These are phyloP conservation scores for Chiua virens DNA, from an alignment of 768 basidiomycete species.

Conservation along the genomic window DNA sequence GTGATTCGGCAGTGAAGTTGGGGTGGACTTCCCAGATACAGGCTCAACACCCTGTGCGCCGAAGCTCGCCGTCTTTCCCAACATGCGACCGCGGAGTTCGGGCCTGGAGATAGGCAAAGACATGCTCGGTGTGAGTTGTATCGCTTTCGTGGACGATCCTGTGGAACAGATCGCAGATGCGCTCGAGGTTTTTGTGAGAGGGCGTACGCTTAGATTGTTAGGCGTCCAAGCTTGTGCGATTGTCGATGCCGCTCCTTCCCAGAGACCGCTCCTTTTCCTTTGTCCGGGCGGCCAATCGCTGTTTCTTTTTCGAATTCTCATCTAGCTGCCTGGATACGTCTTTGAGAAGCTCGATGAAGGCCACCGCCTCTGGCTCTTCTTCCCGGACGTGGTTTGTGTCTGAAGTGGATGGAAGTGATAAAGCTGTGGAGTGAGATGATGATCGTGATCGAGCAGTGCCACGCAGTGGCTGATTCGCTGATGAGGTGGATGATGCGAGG, in stretches of 20 bases:
- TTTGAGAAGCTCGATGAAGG: slow-evolving; percentile 26
- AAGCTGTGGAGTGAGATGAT: slow-evolving; percentile 13
- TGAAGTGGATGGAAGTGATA: background rate
- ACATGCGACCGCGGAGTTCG: background rate
- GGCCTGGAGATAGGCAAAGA: background rate
- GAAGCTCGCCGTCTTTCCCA: slow-evolving; percentile 9
- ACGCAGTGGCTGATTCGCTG: slow-evolving; percentile 11
- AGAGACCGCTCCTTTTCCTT: slow-evolving; percentile 9
- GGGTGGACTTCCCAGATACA: slow-evolving; percentile 13
- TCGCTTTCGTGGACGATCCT: background rate
- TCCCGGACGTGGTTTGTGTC: slow-evolving; percentile 7
- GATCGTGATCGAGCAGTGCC: slow-evolving; percentile 14
- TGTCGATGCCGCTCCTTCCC: background rate
- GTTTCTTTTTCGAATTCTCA: slow-evolving; percentile 27
- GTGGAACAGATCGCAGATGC: slow-evolving; percentile 7
- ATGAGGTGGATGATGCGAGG: slow-evolving; percentile 22
- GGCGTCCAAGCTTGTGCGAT: background rate
- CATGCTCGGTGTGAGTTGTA: background rate
- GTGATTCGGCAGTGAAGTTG: slow-evolving; percentile 9
- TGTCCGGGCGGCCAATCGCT: slow-evolving; percentile 12
- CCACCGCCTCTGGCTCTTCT: slow-evolving; percentile 21
- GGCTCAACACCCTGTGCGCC: background rate
- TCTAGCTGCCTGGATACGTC: slow-evolving; percentile 24
- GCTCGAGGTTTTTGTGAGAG: slow-evolving; percentile 19
- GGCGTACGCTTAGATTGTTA: background rate